Base-by-base conservation (phyloP, 306 rosid genomes). In the Canavalia gladiata region DNA sequence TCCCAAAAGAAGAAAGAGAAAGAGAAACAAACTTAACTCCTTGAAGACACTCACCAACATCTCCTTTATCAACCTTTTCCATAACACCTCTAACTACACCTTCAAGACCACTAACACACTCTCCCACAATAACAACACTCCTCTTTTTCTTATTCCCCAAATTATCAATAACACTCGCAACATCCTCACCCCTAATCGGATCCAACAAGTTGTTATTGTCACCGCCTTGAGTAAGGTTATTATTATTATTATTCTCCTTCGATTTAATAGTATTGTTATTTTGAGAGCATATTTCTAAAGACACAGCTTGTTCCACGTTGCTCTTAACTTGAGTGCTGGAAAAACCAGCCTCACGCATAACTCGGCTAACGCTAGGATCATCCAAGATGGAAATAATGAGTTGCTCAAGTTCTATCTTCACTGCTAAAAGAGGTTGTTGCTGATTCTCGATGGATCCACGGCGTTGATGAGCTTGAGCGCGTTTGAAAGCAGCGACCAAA, bases 401-500 rank as follows among this genome's bases (percentile, higher is more conserved):
- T 45, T 96, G 99, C 63, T 92, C 97, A 1, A 90, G 69, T 83
- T 96, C 99, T 6, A 96, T 93, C 68, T 96, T 96, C 43, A 93
- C 94, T 1, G 97, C 90, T 7, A 96, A 47, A 30, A 96, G 89
- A 0, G 99, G 94, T 31, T 93, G 99, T 69, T 96, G 99, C 57
- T 96, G 99, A 68, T 89, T 93, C 86, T 96, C 99, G 18, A 93
- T 86, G 4, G 99, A 96, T 52, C 99, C 98, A 0, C 99, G 97
- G 25, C 99, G 85, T 13, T 96, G 99, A 84, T 96, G 97, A 28
- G 99, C 99, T 84, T 96, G 99, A 28, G 99, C 98, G 0, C 99
- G 88, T 74, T 96, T 96, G 82, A 96, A 93, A 5, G 99, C 98
- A 0, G 99, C 99, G 29, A 96, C 92, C n/a, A 96, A 80, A n/a